phyloP scores from a whole-genome alignment of 2,329 filamentous ascomycete genomes.

The Neofusicoccum kwambonambiense region DNA sequence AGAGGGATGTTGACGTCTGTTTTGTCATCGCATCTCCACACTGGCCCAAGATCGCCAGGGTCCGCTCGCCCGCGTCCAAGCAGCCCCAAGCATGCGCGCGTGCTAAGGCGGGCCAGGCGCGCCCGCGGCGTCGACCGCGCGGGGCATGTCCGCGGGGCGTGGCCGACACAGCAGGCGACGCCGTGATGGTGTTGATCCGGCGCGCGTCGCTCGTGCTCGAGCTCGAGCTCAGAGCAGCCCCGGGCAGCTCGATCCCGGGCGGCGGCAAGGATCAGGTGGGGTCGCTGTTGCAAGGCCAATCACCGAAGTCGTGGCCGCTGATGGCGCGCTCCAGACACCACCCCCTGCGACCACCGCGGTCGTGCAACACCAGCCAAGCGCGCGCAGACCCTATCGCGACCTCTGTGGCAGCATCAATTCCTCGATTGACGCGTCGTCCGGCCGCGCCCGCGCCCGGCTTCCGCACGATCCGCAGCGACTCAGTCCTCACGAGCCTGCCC shows the following conservation, averaged over 20 bases:
- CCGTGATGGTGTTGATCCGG: not conserved
- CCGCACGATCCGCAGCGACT: conserved; percentile 12
- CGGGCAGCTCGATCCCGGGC: not conserved
- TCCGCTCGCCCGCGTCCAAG: not conserved
- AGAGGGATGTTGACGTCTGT: not conserved
- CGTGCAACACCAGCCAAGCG: conserved; percentile 1
- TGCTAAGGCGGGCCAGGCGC: not conserved
- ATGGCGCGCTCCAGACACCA: not conserved
- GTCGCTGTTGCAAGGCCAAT: conserved; percentile 1
- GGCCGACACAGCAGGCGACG: not conserved
- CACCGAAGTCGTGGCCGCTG: not conserved
- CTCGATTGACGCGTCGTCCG: not conserved
- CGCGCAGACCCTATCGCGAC: not conserved
- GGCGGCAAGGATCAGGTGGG: not conserved
- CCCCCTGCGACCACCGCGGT: not conserved
- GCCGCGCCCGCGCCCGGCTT: not conserved
- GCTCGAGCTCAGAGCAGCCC: not conserved
- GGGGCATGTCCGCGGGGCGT: not conserved
- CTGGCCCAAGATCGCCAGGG: conserved; percentile 6
- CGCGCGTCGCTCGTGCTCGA: no score
- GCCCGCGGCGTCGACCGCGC: not conserved
- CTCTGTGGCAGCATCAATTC: not conserved
- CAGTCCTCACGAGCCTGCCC: conserved; percentile 22
- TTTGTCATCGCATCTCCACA: conserved; percentile 17
- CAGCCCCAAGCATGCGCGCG: not conserved